Evolutionary conservation across 805 yeast species (phyloP), one percentile per base, ranked within the genome.

Genomic region (Cyberlindnera galapagoensis): DNA sequence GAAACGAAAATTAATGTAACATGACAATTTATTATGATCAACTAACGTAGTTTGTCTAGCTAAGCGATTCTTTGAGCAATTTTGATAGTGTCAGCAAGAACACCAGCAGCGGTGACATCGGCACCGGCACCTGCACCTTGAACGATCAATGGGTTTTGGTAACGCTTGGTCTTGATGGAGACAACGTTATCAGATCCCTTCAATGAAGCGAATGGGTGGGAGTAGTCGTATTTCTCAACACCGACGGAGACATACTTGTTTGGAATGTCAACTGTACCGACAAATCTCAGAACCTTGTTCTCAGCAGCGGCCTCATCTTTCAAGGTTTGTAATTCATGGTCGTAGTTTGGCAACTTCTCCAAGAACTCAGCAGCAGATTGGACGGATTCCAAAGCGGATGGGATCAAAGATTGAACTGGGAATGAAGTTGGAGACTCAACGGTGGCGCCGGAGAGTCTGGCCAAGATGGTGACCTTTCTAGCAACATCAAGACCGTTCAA

Each of bases 71-170:
- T 78, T 64, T 88, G 87, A 26, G 94, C 95, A 48, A 86, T 79
- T 69, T 86, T 92, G 56, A 92, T 72, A 22, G 84, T 79, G 57
- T 92, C 99, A 33, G 94, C 95, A 46, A 92, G 71, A 26, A 92
- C 97, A 61, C 98, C 99, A 49, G 80, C 79, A 38, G 84, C 83
- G 20, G 83, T 76, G 28, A 78, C 84, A 12, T 65, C 82, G 28
- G 78, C 79, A 53, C 94, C 92, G 49, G 95, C 74, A 49, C 94
- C 99, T 20, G 99, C 98, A 63, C 99, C 99, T 70, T 92, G 98
- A 50, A 92, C 73, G 42, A 92, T 80, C 57, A 92, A 70, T 33
- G 98, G 98, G 62, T 85, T 86, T 24, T 80, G 74, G 62, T 92
- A 92, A 65, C 99, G 82, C 57, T 84, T 78, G 20, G 97, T 81